Base-by-base conservation (phyloP, 345 rosid genomes). In the Gossypium anomalum region DNA sequence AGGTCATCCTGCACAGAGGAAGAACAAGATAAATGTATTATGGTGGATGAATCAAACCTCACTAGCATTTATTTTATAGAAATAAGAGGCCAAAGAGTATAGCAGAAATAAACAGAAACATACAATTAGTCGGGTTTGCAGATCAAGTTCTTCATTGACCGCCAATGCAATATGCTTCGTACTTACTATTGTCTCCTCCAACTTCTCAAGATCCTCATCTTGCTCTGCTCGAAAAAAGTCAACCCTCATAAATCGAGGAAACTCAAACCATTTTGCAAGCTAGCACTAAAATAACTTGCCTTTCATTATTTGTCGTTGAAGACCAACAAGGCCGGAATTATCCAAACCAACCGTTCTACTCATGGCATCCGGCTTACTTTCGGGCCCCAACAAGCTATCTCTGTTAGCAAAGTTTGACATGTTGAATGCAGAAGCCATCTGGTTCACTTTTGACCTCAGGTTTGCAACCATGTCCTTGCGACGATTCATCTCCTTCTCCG, bases 191-290 rank as follows among this genome's bases (percentile, higher is more conserved):
- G 97, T 89, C 80, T 80, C 90, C 77, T 87, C 97, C 84, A 95
- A 82, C 80, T 91, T 78, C 84, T 87, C 99, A 75, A 95, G 97
- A 71, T 94, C 99, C 75, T 95, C 99, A 73, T 95, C 99, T 93
- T 95, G 99, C 82, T 95, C 99, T 95, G 91, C 72, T 85, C 43
- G 19, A 60, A 72, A 70, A 49, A 77, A 1, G 60, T 20, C 12
- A 56, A 38, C 72, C 27, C 62, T 75, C 22, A 52, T 49, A 72
- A 78, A 58, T 19, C 14, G 3, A 17, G 53, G 48, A 38, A 66
- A 20, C 48, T 27, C 38, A 45, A 63, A 14, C 15, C 43, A 65
- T 55, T 45, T 23, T 22, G 66, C 55, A 27, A 10, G 58, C 16
- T 45, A 77, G 23, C 17, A 60, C n/a, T n/a, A 34, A 60, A 73